Evolutionary conservation across 2,329 filamentous ascomycete genomes (phyloP), one percentile per base, ranked within the genome.

Genomic region (Colletotrichum musicola): DNA sequence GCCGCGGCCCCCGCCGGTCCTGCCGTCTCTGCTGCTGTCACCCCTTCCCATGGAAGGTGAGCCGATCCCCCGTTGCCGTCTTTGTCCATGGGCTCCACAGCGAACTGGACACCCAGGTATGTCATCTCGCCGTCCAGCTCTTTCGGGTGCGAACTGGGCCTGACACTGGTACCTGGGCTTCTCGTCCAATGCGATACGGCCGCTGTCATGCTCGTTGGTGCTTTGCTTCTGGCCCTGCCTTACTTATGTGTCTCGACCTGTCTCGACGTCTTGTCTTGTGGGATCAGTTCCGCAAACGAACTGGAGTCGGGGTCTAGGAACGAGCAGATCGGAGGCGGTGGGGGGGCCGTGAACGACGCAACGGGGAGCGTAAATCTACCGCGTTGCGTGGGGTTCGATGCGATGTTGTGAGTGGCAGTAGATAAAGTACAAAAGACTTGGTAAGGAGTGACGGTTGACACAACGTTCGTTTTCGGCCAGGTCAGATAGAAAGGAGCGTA

Each of bases 171-270:
- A 46, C 53, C 69, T 59, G 69, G 65, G 61, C 69, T 68, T 42
- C 57, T 69, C 46, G 62, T 65, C 65, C 61, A 68, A 60, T 70
- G 70, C 53, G 70, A 64, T 63, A 70, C 67, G 68, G 63, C 67
- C 30, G 59, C 62, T 56, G 62, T 68, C 70, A 71, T 71, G 55
- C 55, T 60, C 49, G 38, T 47, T 30, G 54, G 40, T 42, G 30
- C 62, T 64, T 44, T 63, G 55, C 30, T 18, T n/a, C 27, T 54
- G 50, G 40, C 18, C 51, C 55, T 55, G 40, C 18, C 51, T 49
- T 55, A 56, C 16, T 38, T 60, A 22, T 59, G 54, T 40, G 49
- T 56, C 60, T 47, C 50, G 40, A 16, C 25, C 60, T 62, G n/a
- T 49, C 50, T 62, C 49, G 57, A n/a, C 49, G 60, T 47, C 54